phyloP scores from a whole-genome alignment of 2,329 filamentous ascomycete species.

The Fusarium pilosicola region DNA sequence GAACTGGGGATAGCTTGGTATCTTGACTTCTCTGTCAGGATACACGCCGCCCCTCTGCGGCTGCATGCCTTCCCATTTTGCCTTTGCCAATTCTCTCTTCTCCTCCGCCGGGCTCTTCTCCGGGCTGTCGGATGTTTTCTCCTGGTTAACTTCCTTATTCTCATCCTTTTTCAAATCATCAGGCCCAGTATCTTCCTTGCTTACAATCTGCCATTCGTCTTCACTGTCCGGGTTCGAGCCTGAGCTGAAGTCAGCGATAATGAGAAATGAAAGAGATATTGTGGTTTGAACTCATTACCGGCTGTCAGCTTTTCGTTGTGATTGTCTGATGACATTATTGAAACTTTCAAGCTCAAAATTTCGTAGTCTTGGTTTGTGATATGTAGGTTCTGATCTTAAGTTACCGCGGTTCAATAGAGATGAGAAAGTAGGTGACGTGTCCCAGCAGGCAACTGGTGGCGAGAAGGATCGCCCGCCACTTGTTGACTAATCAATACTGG shows the following conservation, averaged over 20 bases:
- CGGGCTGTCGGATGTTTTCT: rapidly evolving
- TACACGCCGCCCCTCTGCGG: not conserved
- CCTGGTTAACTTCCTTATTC: rapidly evolving
- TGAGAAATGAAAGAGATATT: no score
- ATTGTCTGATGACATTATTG: not conserved
- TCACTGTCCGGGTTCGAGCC: not conserved
- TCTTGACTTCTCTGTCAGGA: not conserved
- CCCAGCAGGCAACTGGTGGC: not conserved
- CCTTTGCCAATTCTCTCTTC: not conserved
- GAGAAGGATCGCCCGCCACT: not conserved
- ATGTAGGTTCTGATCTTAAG: no score
- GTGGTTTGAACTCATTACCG: no score
- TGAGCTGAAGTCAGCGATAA: not conserved
- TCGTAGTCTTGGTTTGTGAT: rapidly evolving
- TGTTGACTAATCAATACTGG: not conserved
- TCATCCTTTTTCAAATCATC: rapidly evolving
- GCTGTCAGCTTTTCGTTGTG: not conserved
- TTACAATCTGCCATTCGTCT: constrained; percentile 20
- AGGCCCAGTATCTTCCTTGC: not conserved
- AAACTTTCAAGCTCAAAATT: rapidly evolving
- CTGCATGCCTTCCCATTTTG: not conserved
- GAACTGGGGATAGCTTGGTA: constrained; percentile 1
- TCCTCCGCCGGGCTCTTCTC: not conserved
- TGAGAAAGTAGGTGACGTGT: not conserved
- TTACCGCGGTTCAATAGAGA: not conserved